These are phyloP conservation scores for Phytophthora idaei DNA, from an alignment of 352 stramenopile species.

Conservation along the genomic window DNA sequence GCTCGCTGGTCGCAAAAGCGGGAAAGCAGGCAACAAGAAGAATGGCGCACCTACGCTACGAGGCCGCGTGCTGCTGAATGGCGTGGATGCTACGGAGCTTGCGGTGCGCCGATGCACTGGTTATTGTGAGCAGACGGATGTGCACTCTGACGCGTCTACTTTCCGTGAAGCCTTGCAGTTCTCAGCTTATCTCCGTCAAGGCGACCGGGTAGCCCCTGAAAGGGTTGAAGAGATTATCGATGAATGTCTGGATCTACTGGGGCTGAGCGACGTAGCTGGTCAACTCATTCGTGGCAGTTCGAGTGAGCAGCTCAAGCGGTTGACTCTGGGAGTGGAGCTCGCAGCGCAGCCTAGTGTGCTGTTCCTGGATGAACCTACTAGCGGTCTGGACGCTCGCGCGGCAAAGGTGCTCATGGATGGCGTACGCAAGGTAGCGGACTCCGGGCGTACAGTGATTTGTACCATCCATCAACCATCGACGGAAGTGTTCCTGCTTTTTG, in stretches of 20 bases:
- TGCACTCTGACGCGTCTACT: slow-evolving; percentile 87
- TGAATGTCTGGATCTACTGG: slow-evolving; percentile 89
- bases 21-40: slow-evolving; percentile 33
- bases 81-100: slow-evolving; percentile 73
- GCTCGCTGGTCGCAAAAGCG: slow-evolving; percentile 91
- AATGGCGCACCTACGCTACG: slow-evolving; percentile 26
- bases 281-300: slow-evolving; percentile 49
- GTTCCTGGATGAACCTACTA: slow-evolving; percentile 68
- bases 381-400: slow-evolving; percentile 69
- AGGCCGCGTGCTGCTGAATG: slow-evolving; percentile 84
- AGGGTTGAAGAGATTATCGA: slow-evolving; percentile 46
- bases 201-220: slow-evolving; percentile 31
- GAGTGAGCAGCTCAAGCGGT: slow-evolving; percentile 52
- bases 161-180: slow-evolving; percentile 91
- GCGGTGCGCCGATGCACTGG: slow-evolving; percentile 53
- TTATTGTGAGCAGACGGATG: slow-evolving; percentile 89
- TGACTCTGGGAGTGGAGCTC: slow-evolving; percentile 57
- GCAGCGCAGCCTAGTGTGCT: slow-evolving; percentile 52
- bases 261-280: slow-evolving; percentile 55
- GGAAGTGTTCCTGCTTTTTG: slow-evolving; percentile 70
- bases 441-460: slow-evolving; percentile 82
- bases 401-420: slow-evolving; percentile 70
- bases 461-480: slow-evolving; percentile 52
- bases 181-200: slow-evolving; percentile 80
- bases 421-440: slow-evolving; percentile 59